Percentiles rank a stretch among this genome's conserved stretches.
phyloP scores from a whole-genome alignment of 75 land plant genomes.

The Selaginella moellendorffii region DNA sequence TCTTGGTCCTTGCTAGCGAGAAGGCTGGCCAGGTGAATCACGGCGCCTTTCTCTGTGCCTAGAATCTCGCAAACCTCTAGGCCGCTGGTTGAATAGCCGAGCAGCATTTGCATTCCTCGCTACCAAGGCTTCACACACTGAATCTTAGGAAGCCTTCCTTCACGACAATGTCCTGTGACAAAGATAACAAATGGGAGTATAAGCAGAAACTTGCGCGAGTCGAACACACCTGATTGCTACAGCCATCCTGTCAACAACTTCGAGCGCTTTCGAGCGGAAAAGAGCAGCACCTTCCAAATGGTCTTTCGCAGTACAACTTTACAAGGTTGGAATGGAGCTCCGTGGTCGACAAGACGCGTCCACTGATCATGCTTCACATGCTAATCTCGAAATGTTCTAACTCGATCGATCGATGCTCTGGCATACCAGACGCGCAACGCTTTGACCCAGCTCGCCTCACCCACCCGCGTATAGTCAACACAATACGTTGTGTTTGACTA shows the following conservation, averaged over 20 bases:
- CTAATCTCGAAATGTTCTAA: too few species aligned
- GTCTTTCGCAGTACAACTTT: too few species aligned
- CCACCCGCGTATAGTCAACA: too few species aligned
- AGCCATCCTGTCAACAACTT: slow-evolving; percentile 30
- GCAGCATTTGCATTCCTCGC: slow-evolving; percentile 31
- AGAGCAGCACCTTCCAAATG: slow-evolving; percentile 20
- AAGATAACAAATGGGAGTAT: too few species aligned
- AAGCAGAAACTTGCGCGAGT: too few species aligned
- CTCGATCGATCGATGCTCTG: too few species aligned
- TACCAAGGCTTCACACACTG: slow-evolving; percentile 34
- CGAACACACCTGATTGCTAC: slow-evolving; percentile 42
- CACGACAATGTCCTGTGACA: slow-evolving; percentile 36
- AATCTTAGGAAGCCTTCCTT: slow-evolving; percentile 28
- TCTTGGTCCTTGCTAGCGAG: slow-evolving; percentile 22
- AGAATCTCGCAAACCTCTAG: slow-evolving; percentile 16
- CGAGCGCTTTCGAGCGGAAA: slow-evolving; percentile 30
- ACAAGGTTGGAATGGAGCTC: slow-evolving; percentile 35
- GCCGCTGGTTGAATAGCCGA: slow-evolving; percentile 20
- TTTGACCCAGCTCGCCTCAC: too few species aligned
- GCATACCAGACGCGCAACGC: too few species aligned
- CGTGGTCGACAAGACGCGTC: slow-evolving; percentile 18
- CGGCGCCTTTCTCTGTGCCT: slow-evolving; percentile 30
- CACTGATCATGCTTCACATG: too few species aligned
- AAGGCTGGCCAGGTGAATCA: slow-evolving; percentile 29
- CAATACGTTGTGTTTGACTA: too few species aligned